phyloP scores from a whole-genome alignment of 768 basidiomycete genomes.

The Epithele typhae region DNA sequence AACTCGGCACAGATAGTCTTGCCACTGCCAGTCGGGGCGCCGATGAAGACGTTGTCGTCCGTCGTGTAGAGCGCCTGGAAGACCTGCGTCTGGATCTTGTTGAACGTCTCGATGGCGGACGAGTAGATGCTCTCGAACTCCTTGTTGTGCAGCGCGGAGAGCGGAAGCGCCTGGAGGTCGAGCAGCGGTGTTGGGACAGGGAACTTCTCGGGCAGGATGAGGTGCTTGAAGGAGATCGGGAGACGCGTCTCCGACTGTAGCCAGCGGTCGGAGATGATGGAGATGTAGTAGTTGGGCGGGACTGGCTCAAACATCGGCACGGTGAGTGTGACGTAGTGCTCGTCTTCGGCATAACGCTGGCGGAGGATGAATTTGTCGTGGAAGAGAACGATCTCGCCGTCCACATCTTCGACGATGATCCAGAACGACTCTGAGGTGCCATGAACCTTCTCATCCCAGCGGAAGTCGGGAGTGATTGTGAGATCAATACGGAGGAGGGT shows the following conservation, averaged over 20 bases:
- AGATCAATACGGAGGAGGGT: constrained; percentile 89
- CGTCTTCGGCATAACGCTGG: constrained; percentile 87
- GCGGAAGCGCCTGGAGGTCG: constrained; percentile 85
- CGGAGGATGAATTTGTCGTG: constrained; percentile 91
- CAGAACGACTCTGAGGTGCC: constrained; percentile 86
- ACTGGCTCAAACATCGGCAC: constrained; percentile 97
- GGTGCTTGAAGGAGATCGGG: constrained; percentile 95
- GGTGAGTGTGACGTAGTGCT: constrained; percentile 91
- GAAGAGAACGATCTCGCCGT: constrained; percentile 95
- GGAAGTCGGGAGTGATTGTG: constrained; percentile 95
- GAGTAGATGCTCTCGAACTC: constrained; percentile 88
- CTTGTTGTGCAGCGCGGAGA: constrained; percentile 89
- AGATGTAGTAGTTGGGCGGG: constrained; percentile 98
- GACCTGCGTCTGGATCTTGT: constrained; percentile 99
- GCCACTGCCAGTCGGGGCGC: constrained; percentile 94
- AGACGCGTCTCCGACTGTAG: constrained; percentile 91
- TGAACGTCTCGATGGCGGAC: constrained; percentile 78
- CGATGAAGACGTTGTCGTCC: constrained; percentile 95
- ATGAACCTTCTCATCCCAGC: constrained; percentile 95
- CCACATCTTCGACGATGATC: constrained; percentile 94
- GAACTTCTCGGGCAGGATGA: constrained; percentile 96
- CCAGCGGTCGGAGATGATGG: constrained; percentile 93
- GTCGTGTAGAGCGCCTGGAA: constrained; percentile 97
- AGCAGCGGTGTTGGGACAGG: constrained; percentile 89
- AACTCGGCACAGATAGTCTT: constrained; percentile 99